Conservation (phyloP, 805 yeast species). For the Saturnispora gosingensis region DNA sequence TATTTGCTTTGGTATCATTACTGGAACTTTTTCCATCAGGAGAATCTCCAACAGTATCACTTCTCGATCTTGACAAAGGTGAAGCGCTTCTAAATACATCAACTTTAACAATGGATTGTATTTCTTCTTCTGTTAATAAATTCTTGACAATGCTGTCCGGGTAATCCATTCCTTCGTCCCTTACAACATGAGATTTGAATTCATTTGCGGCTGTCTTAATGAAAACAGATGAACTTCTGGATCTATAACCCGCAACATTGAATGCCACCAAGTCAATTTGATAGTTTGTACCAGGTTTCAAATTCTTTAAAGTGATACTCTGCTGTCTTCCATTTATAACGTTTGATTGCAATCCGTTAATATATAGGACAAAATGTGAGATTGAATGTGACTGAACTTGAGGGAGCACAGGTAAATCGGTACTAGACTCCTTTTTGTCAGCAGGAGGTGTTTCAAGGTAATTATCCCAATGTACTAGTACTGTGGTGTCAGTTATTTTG, state of each 20-base stretch:
- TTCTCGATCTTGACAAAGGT: constrained; percentile 24
- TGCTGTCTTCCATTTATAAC: constrained; percentile 28
- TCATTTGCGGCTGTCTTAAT: constrained; percentile 27
- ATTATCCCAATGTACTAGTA: constrained; percentile 48
- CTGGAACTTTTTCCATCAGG: constrained; percentile 8
- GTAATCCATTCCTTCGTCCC: constrained; percentile 26
- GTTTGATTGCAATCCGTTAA: constrained; percentile 32
- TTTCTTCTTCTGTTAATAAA: constrained; percentile 28
- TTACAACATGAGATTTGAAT: constrained; percentile 7
- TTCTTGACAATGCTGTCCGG: constrained; percentile 31
- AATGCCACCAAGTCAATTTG: constrained; percentile 36
- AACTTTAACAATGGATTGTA: constrained; percentile 24
- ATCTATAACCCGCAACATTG: constrained; percentile 31
- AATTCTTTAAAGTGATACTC: constrained; percentile 28
- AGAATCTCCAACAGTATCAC: constrained; percentile 27
- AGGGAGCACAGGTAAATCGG: constrained; percentile 17
- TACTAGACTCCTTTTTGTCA: background rate
- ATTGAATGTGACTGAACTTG: constrained; percentile 21
- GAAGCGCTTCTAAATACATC: constrained; percentile 21
- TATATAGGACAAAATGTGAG: constrained; percentile 29
- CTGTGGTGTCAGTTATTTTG: constrained; percentile 36
- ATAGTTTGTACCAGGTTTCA: constrained; percentile 30
- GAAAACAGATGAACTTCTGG: constrained; percentile 33
- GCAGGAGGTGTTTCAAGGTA: constrained; percentile 3
- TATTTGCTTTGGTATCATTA: constrained; percentile 3